Evolutionary conservation across 2,329 filamentous ascomycete species (phyloP).

Genomic region (Trichoderma oligosporum): DNA sequence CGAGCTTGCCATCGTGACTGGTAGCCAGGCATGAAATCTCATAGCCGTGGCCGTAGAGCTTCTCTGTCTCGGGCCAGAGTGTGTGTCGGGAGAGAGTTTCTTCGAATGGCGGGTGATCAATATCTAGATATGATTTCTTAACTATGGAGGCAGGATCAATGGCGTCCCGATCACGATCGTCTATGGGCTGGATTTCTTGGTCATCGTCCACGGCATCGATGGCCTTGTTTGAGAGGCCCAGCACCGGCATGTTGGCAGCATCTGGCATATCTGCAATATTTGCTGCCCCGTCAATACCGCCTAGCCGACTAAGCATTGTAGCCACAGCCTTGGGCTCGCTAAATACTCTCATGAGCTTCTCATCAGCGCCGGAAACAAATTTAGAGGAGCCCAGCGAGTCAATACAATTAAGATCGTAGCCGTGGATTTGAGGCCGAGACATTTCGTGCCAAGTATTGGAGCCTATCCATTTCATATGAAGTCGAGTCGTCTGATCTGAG

Average conservation of each 20-base stretch:
- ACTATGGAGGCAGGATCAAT: constrained; percentile 54
- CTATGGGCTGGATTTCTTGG: constrained; percentile 41
- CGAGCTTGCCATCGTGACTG: constrained; percentile 66
- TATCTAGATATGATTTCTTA: constrained; percentile 59
- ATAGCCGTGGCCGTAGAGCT: constrained; percentile 96
- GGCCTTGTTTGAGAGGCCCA: constrained; percentile 95
- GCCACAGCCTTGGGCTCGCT: constrained; percentile 82
- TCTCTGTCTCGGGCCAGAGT: constrained; percentile 93
- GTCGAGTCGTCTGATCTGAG: constrained; percentile 85
- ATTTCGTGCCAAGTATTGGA: constrained; percentile 84
- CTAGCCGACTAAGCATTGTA: constrained; percentile 64
- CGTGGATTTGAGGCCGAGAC: constrained; percentile 92
- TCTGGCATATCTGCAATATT: constrained; percentile 61
- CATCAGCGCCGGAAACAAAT: constrained; percentile 93
- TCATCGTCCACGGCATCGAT: constrained; percentile 58
- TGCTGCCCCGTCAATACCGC: constrained; percentile 49
- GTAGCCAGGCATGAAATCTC: constrained; percentile 86
- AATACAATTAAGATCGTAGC: constrained; percentile 95
- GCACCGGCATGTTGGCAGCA: constrained; percentile 88
- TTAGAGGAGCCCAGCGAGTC: constrained; percentile 67
- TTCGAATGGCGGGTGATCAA: constrained; percentile 76
- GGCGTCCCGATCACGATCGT: constrained; percentile 50
- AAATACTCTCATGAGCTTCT: constrained; percentile 97
- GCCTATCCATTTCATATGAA: constrained; percentile 75
- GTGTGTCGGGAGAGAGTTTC: constrained; percentile 86